Evolutionary conservation across 257 asterid genomes (phyloP).

Genomic region (Eustoma russellianum): DNA sequence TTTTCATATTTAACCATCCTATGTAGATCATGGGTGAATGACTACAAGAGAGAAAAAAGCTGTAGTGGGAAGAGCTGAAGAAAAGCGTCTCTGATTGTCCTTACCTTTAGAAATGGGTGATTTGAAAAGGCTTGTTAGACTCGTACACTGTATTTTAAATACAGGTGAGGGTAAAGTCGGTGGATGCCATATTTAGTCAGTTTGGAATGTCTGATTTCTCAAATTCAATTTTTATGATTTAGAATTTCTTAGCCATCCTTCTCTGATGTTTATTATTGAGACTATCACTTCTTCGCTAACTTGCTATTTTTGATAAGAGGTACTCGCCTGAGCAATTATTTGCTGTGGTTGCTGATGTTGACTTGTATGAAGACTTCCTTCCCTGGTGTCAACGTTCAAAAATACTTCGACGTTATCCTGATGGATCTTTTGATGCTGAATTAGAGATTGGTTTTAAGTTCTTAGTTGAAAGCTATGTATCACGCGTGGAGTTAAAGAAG

Average conservation of each 20-base stretch:
- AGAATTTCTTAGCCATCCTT: not conserved
- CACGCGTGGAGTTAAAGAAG: constrained; percentile 64
- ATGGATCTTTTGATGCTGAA: constrained; percentile 94
- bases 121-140: no score
- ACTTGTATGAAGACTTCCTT: constrained; percentile 86
- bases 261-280: not conserved
- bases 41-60: no score
- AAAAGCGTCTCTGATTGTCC: no score
- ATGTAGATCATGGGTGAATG: no score
- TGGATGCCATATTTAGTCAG: no score
- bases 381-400: constrained; percentile 97
- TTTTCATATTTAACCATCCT: no score
- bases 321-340: constrained; percentile 90
- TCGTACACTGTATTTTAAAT: no score
- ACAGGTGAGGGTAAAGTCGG: no score
- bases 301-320: constrained; percentile 30
- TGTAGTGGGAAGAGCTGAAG: no score
- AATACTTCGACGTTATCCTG: constrained; percentile 53
- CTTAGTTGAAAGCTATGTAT: constrained; percentile 82
- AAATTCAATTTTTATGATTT: not conserved
- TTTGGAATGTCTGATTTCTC: not conserved
- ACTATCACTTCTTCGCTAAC: constrained; percentile 9
- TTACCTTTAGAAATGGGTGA: no score
- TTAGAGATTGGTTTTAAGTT: constrained; percentile 85
- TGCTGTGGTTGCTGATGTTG: constrained; percentile 98